Percentiles rank a stretch among this genome's conserved stretches.
Conservation (phyloP, 257 asterid species). For the Agastache rugosa region DNA sequence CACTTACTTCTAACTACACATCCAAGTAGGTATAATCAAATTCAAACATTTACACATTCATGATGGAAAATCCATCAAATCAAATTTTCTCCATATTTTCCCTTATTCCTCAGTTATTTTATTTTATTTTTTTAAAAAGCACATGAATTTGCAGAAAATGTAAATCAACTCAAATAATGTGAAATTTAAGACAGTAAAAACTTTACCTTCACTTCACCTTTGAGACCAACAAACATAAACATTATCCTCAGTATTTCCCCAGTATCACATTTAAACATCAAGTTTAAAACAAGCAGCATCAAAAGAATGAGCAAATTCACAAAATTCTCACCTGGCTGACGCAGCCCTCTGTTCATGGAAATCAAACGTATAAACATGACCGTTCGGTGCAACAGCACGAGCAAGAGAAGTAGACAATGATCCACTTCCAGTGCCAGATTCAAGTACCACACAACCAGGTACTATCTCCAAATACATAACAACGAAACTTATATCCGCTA, state of each 20-base stretch:
- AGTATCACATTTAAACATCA: not conserved
- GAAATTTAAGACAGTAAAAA: not conserved
- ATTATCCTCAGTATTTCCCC: not conserved
- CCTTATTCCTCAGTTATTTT: no score
- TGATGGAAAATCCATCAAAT: not conserved
- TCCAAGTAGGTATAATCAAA: not conserved
- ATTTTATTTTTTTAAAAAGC: no score
- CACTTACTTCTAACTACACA: not conserved
- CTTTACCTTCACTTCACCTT: not conserved
- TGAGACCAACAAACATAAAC: constrained; percentile 2
- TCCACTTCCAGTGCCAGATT: constrained; percentile 98
- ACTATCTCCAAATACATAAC: constrained; percentile 85
- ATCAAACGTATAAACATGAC: constrained; percentile 93
- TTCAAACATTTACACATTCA: not conserved
- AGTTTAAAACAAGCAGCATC: not conserved
- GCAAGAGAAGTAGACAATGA: constrained; percentile 91
- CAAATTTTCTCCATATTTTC: no score
- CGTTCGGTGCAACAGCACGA: constrained; percentile 81
- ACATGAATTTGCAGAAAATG: not conserved
- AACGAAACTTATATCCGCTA: constrained; percentile 95
- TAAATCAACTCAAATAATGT: not conserved
- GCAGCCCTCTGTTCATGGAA: constrained; percentile 96
- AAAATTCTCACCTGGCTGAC: constrained; percentile 96
- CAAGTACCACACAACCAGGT: constrained; percentile 94
- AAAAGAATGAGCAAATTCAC: constrained; percentile 5